Conservation (phyloP, 768 basidiomycete species). For the Suillus fuscotomentosus region DNA sequence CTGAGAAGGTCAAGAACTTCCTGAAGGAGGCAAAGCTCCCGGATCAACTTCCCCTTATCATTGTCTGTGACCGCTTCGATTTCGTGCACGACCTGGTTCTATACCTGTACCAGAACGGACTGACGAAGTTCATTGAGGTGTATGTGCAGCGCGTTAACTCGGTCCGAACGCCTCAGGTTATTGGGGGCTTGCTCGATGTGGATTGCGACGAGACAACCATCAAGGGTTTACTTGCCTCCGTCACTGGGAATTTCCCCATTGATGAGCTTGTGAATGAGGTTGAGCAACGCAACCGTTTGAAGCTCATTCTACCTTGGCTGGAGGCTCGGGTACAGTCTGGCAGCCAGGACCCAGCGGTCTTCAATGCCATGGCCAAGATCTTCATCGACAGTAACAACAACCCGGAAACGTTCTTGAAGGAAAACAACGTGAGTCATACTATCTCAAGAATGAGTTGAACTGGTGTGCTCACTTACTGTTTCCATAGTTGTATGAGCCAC, state of each 20-base stretch:
- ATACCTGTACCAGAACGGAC: constrained; percentile 96
- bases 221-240: constrained; percentile 90
- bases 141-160: constrained; percentile 99
- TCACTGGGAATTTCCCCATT: constrained; percentile 96
- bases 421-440: constrained; percentile 79
- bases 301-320: constrained; percentile 96
- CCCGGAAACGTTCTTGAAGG: constrained; percentile 96
- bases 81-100: constrained; percentile 99
- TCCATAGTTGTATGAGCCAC: constrained; percentile 85
- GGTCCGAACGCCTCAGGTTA: constrained; percentile 92
- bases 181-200: constrained; percentile 95
- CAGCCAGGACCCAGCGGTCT: constrained; percentile 89
- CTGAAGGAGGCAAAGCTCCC: constrained; percentile 96
- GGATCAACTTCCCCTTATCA: constrained; percentile 97
- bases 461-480: constrained; percentile 7
- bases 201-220: constrained; percentile 97
- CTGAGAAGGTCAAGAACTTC: constrained; percentile 99
- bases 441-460: background rate
- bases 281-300: constrained; percentile 92
- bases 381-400: constrained; percentile 99
- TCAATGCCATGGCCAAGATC: constrained; percentile 98
- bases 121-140: constrained; percentile 98
- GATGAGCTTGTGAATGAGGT: constrained; percentile 98
- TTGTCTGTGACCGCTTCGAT: constrained; percentile 99
- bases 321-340: constrained; percentile 93